These are phyloP conservation scores for Eimeria maxima DNA, from an alignment of 169 alveolate genomes.

Conservation along the genomic window DNA sequence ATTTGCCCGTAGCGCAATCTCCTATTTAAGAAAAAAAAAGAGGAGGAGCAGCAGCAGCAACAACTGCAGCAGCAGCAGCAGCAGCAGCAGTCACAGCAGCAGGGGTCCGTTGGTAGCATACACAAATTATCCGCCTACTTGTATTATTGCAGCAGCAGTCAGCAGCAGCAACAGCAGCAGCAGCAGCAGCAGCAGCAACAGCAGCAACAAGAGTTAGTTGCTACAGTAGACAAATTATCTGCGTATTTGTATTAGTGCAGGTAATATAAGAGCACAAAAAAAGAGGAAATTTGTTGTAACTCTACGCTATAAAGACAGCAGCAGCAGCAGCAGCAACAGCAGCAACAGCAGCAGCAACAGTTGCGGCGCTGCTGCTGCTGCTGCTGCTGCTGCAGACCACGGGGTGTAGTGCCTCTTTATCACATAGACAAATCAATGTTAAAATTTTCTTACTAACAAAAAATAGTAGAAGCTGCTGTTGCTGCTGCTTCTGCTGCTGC, in stretches of 20 bases:
- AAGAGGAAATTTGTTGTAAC: too few relatives aligned
- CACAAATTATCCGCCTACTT: not conserved
- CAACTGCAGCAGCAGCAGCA: conserved; percentile 29
- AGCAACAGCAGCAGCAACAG: conserved; percentile 30
- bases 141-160: conserved; percentile 1
- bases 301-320: not conserved
- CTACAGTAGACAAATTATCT: too few relatives aligned
- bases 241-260: too few relatives aligned
- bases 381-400: conserved; percentile 13
- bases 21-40: too few relatives aligned
- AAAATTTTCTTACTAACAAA: too few relatives aligned
- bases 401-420: too few relatives aligned
- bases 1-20: too few relatives aligned
- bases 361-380: not conserved
- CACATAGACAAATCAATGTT: too few relatives aligned
- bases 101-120: too few relatives aligned
- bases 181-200: not conserved
- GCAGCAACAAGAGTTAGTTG: too few relatives aligned
- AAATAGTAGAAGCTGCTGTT: conserved; percentile 1
- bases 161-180: conserved; percentile 14
- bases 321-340: not conserved
- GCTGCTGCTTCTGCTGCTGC: conserved; percentile 42
- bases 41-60: conserved; percentile 15
- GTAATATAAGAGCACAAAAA: not conserved
- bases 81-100: not conserved